Percentiles rank a stretch among this genome's conserved stretches.
Evolutionary conservation across 2,329 filamentous ascomycete species (phyloP).

Genomic region (Fusarium floridanum): DNA sequence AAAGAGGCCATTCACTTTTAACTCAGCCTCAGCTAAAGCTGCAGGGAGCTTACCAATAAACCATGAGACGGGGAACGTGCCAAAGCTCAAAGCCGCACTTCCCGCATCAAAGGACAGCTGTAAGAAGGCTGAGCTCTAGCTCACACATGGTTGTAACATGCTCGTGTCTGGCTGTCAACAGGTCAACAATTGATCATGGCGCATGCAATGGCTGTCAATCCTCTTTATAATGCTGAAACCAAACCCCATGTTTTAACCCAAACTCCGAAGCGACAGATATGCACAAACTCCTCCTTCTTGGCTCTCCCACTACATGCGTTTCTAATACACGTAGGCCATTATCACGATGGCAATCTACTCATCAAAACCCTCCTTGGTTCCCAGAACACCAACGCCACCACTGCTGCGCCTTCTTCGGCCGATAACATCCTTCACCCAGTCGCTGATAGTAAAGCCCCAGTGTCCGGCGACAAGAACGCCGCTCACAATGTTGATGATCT

Average conservation of each 20-base stretch:
- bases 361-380: conserved; percentile 58
- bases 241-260: conserved; percentile 40
- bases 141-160: not conserved
- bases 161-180: not conserved
- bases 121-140: not conserved
- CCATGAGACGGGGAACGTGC: not conserved
- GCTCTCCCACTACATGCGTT: conserved; percentile 28
- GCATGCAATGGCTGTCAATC: conserved; percentile 7
- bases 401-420: conserved; percentile 62
- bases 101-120: not conserved
- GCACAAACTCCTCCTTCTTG: conserved; percentile 38
- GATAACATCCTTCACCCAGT: conserved; percentile 75
- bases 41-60: not conserved
- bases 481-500: conserved; percentile 89
- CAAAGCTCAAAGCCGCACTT: not conserved
- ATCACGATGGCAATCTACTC: conserved; percentile 24
- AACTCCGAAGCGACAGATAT: conserved; percentile 39
- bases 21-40: conserved; percentile 3
- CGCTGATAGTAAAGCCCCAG: conserved; percentile 88
- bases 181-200: not conserved
- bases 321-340: conserved; percentile 8
- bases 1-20: not conserved
- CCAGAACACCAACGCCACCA: conserved; percentile 64
- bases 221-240: conserved; percentile 22
- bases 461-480: conserved; percentile 94